Evolutionary conservation across 176 grass and related monocot genomes (phyloP).

Genomic region (Bolboschoenus planiculmis): DNA sequence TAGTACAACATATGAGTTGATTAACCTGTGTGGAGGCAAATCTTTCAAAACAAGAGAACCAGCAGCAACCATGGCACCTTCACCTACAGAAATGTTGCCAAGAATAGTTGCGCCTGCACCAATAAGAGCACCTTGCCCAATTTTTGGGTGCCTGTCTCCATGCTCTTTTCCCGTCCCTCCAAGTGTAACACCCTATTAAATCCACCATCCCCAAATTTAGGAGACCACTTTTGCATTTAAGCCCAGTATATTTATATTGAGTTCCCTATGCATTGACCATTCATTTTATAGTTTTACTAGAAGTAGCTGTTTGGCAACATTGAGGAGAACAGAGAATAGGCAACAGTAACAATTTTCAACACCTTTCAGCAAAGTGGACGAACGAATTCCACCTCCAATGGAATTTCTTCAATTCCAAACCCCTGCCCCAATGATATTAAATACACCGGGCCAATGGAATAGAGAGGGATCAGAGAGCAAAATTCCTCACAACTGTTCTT

Average conservation of each 20-base stretch:
- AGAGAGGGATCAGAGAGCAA: not conserved
- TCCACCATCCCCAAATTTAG: not conserved
- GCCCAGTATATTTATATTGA: not conserved
- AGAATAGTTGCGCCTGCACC: constrained; percentile 94
- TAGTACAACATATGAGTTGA: not conserved
- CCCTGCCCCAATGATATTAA: not conserved
- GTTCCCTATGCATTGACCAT: not conserved
- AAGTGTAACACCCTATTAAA: constrained; percentile 77
- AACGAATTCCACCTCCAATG: not conserved
- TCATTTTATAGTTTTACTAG: not conserved
- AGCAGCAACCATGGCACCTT: constrained; percentile 94
- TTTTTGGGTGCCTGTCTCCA: constrained; percentile 97
- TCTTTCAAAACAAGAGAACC: constrained; percentile 94
- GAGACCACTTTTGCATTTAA: not conserved
- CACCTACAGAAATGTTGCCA: constrained; percentile 82
- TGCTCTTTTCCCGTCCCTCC: constrained; percentile 94
- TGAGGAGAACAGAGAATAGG: not conserved
- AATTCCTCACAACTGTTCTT: not conserved
- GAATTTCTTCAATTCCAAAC: not conserved
- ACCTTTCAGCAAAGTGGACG: not conserved
- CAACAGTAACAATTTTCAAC: not conserved
- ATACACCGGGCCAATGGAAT: not conserved
- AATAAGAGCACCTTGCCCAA: constrained; percentile 85
- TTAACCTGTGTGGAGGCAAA: constrained; percentile 92
- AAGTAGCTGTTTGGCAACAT: not conserved